These are phyloP conservation scores for Anthracocystis walkeri DNA, from an alignment of 1,284 basidiomycete genomes.

Conservation along the genomic window DNA sequence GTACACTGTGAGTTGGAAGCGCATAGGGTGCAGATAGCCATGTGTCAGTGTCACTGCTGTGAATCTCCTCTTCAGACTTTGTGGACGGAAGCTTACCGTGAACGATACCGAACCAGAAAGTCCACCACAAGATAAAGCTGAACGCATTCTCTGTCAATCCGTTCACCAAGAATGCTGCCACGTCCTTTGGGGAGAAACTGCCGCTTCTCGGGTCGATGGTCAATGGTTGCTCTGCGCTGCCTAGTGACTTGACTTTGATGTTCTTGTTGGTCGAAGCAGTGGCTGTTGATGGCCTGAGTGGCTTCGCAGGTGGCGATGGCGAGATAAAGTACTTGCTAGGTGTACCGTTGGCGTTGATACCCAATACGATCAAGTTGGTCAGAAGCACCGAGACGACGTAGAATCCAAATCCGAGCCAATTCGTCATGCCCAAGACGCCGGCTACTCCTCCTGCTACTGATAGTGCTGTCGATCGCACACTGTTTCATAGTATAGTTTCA, in stretches of 20 bases:
- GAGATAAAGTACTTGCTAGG: slow-evolving; percentile 54
- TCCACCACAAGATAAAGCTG: slow-evolving; percentile 68
- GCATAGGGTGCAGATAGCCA: not conserved
- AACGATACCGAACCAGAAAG: slow-evolving; percentile 66
- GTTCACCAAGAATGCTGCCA: slow-evolving; percentile 27
- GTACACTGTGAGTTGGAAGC: slow-evolving; percentile 10
- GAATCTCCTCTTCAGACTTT: no score
- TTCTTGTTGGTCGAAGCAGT: not conserved
- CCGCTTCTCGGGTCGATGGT: slow-evolving; percentile 36
- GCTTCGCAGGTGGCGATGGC: slow-evolving; percentile 30
- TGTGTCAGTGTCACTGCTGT: not conserved
- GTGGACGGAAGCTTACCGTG: slow-evolving; percentile 55
- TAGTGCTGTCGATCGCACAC: slow-evolving; percentile 61
- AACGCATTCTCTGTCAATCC: slow-evolving; percentile 61
- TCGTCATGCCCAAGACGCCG: slow-evolving; percentile 65
- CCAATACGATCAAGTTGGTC: slow-evolving; percentile 54
- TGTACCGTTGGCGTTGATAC: slow-evolving; percentile 44
- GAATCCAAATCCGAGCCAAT: slow-evolving; percentile 64
- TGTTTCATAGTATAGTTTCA: slow-evolving; percentile 7
- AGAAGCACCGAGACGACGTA: slow-evolving; percentile 56
- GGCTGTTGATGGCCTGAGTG: slow-evolving; percentile 1
- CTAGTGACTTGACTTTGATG: slow-evolving; percentile 11
- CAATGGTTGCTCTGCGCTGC: not conserved
- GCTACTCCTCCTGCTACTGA: slow-evolving; percentile 60
- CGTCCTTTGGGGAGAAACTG: slow-evolving; percentile 25